Base-by-base conservation (phyloP, 805 yeast species). In the Cephaloascus fragrans region DNA sequence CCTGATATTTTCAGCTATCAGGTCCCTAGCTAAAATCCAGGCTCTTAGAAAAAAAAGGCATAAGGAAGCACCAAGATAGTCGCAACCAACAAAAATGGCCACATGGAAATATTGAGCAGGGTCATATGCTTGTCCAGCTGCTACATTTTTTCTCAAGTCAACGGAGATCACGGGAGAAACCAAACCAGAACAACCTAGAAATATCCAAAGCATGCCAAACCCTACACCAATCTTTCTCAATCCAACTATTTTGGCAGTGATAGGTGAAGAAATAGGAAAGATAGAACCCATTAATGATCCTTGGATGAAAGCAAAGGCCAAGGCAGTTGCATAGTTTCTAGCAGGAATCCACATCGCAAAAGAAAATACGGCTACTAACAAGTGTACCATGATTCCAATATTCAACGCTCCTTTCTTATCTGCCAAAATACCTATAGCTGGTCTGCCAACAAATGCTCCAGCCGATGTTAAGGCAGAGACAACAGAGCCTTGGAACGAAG, bases 241-340 rank as follows among this genome's bases (percentile, higher is more conserved):
- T 0, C 86, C 86, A 15, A 71, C 71, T 19, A 77, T 57, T 37
- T 77, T 54, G 1, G 80, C 69, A 1, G 67, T 53, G 19, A 75
- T 59, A 3, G 83, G 67, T 1, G 79, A 71, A 43, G 70, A 46
- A 3, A 75, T 67, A 3, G 78, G 71, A 72, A 77, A 80, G 34
- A 78, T 59, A 9, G 76, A 61, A 2, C 86, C 86, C 80, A 79
- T 78, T 26, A 72, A 38, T 0, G 66, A 58, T 29, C 87, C 87
- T 46, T 59, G 64, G 4, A 78, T 43, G 14, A 78, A 26, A 1
- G 75, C 74, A 49, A 77, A 73, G 0, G 59, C 67, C 4, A 77
- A 48, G 1, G 77, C 73, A 1, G 81, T 73, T 1, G 80, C 80
- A 42, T 56, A 68, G 47, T 74, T 77, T 41, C 73, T 59, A 14